Percentiles rank a stretch among this genome's conserved stretches.
Evolutionary conservation across 495 filamentous ascomycete genomes (phyloP).

Genomic region (Trichoderma asperelloides): DNA sequence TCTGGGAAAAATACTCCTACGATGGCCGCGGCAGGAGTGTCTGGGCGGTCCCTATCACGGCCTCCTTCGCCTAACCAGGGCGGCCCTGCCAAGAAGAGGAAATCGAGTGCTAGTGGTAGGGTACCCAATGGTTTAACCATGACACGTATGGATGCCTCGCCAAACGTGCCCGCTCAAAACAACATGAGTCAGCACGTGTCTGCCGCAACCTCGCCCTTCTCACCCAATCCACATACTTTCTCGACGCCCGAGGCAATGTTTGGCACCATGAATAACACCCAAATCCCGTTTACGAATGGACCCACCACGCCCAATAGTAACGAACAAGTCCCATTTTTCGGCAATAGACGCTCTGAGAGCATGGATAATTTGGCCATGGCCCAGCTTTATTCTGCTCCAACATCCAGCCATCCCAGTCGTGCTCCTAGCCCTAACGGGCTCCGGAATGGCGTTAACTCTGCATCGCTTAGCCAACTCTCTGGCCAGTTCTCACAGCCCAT

Average conservation of each 20-base stretch:
- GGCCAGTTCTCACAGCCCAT: slow-evolving; percentile 33
- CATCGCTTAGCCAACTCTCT: slow-evolving; percentile 32
- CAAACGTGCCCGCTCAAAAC: slow-evolving; percentile 23
- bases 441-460: slow-evolving; percentile 35
- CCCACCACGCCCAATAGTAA: slow-evolving; percentile 57
- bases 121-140: slow-evolving; percentile 66
- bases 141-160: slow-evolving; percentile 58
- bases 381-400: slow-evolving; percentile 56
- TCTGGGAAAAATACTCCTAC: too few species aligned
- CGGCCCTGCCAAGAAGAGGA: slow-evolving; percentile 62
- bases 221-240: slow-evolving; percentile 27
- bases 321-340: slow-evolving; percentile 38
- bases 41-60: slow-evolving; percentile 58
- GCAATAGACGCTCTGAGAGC: slow-evolving; percentile 42
- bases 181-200: slow-evolving; percentile 14
- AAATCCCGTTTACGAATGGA: slow-evolving; percentile 43
- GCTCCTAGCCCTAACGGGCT: slow-evolving; percentile 39
- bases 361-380: slow-evolving; percentile 44
- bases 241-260: slow-evolving; percentile 19
- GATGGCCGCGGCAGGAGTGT: slow-evolving; percentile 32
- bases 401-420: slow-evolving; percentile 51
- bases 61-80: slow-evolving; percentile 56
- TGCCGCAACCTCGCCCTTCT: slow-evolving; percentile 33
- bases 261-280: slow-evolving; percentile 15
- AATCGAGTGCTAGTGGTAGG: slow-evolving; percentile 54